phyloP scores from a whole-genome alignment of 495 filamentous ascomycete genomes.

The Penicillium taxi region DNA sequence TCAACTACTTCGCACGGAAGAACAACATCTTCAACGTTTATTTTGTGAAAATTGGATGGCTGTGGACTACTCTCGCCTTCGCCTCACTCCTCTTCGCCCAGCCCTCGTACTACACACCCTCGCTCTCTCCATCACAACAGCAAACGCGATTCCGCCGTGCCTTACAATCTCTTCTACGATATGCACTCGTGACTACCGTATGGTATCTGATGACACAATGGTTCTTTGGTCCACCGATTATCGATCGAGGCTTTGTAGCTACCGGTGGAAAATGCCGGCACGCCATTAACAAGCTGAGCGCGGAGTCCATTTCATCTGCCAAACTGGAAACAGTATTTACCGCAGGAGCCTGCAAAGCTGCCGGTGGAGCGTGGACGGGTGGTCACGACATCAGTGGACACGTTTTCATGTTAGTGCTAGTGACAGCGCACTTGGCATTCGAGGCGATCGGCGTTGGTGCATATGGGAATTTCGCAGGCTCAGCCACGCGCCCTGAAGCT shows the following conservation, averaged over 20 bases:
- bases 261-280: slow-evolving; percentile 74
- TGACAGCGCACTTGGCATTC: slow-evolving; percentile 68
- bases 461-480: slow-evolving; percentile 19
- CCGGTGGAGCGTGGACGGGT: slow-evolving; percentile 76
- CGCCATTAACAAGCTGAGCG: slow-evolving; percentile 15
- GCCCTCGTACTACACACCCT: slow-evolving; percentile 29
- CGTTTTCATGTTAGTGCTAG: slow-evolving; percentile 84
- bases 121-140: slow-evolving; percentile 13
- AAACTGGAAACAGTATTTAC: slow-evolving; percentile 51
- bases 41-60: slow-evolving; percentile 94
- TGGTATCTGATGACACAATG: slow-evolving; percentile 86
- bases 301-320: slow-evolving; percentile 15
- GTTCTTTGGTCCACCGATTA: slow-evolving; percentile 86
- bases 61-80: slow-evolving; percentile 74
- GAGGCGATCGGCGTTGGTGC: slow-evolving; percentile 62
- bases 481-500: slow-evolving; percentile 2
- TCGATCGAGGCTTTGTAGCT: slow-evolving; percentile 73
- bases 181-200: slow-evolving; percentile 59
- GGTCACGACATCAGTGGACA: slow-evolving; percentile 93
- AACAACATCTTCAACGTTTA: slow-evolving; percentile 80
- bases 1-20: slow-evolving; percentile 89
- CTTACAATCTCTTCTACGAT: slow-evolving; percentile 52
- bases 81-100: slow-evolving; percentile 53
- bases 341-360: slow-evolving; percentile 70
- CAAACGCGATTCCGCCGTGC: slow-evolving; percentile 20